Conservation (phyloP, 306 rosid species). For the Vigna radiata region DNA sequence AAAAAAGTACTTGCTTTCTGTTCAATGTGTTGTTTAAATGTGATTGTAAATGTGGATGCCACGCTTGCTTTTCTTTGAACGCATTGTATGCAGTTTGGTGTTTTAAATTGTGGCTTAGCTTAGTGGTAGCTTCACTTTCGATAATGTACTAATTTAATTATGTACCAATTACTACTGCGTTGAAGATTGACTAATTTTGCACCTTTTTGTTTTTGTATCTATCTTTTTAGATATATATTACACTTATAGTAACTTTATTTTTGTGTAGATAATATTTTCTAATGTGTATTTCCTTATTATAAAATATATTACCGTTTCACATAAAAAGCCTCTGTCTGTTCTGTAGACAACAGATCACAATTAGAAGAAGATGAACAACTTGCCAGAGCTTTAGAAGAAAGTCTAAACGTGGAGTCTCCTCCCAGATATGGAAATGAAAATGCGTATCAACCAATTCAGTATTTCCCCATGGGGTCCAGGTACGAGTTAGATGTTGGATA, state of each 20-base stretch:
- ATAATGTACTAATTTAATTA: slow-evolving; percentile 18
- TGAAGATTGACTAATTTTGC: slow-evolving; percentile 8
- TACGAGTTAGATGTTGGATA: slow-evolving; percentile 41
- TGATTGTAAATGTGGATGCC: slow-evolving; percentile 20
- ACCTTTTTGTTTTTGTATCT: not conserved
- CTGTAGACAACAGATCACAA: slow-evolving; percentile 60
- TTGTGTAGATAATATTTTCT: not conserved
- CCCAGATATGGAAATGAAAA: slow-evolving; percentile 70
- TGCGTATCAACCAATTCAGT: slow-evolving; percentile 58
- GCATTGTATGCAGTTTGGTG: slow-evolving; percentile 4
- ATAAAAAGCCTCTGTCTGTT: slow-evolving; percentile 17
- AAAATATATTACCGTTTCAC: slow-evolving; percentile 1
- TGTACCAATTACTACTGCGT: not conserved
- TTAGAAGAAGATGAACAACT: slow-evolving; percentile 88
- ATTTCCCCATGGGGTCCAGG: slow-evolving; percentile 74
- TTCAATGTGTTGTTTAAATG: slow-evolving; percentile 8
- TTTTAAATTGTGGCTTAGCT: slow-evolving; percentile 7
- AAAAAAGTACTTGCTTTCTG: slow-evolving; percentile 13
- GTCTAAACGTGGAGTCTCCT: slow-evolving; percentile 77
- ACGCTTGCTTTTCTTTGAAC: not conserved
- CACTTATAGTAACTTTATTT: not conserved
- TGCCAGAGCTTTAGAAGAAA: slow-evolving; percentile 90
- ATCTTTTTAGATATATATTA: slow-evolving; percentile 5
- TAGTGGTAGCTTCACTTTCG: slow-evolving; percentile 1
- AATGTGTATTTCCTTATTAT: slow-evolving; percentile 20